Conservation (phyloP, 768 basidiomycete genomes). For the Clavulina sp. region DNA sequence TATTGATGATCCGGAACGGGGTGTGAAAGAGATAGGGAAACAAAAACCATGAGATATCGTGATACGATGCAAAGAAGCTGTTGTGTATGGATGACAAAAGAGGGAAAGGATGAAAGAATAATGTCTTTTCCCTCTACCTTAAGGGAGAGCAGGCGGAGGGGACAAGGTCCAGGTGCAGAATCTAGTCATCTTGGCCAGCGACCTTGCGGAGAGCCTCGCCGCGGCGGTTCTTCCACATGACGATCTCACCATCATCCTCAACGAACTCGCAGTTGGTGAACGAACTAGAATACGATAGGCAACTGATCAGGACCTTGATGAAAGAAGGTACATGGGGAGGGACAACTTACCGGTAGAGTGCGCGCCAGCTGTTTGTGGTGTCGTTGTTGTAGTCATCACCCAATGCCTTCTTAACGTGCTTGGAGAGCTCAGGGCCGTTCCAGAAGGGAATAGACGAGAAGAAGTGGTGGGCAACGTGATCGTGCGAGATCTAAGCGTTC, state of each 20-base stretch:
- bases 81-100: too few species aligned
- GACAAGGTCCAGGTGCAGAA: too few species aligned
- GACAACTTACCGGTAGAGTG: not conserved
- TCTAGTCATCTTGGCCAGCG: not conserved
- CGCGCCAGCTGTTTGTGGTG: not conserved
- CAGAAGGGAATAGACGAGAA: conserved; percentile 56
- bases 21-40: too few species aligned
- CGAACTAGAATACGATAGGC: not conserved
- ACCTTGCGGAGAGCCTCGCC: not conserved
- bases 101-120: too few species aligned
- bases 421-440: conserved; percentile 25
- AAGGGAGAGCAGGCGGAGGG: too few species aligned
- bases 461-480: conserved; percentile 83
- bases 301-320: not conserved
- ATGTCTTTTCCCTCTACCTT: too few species aligned
- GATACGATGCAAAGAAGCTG: too few species aligned
- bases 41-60: too few species aligned
- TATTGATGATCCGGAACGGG: too few species aligned
- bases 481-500: conserved; percentile 49
- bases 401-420: conserved; percentile 47
- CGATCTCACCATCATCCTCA: conserved; percentile 79
- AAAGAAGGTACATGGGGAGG: not conserved
- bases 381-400: conserved; percentile 2
- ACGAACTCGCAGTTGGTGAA: conserved; percentile 39
- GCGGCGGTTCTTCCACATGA: conserved; percentile 67